A percentile compares a stretch with the other conserved stretches of the same genome.
These are phyloP conservation scores for Solanum medicagineum DNA, from an alignment of 257 asterid species.

Conservation along the genomic window DNA sequence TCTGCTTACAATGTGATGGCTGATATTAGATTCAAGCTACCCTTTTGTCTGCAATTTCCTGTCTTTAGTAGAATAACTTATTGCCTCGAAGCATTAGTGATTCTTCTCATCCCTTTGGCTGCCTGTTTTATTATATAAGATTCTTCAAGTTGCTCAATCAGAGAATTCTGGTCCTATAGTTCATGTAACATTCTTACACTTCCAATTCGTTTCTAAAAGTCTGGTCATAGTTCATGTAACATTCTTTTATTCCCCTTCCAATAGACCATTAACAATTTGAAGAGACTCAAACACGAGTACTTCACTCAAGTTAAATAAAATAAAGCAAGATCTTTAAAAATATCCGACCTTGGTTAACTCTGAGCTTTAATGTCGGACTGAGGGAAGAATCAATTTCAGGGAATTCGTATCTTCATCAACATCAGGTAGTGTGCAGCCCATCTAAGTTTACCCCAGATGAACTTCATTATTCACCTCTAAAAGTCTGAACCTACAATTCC, in stretches of 20 bases:
- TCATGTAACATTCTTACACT: background rate
- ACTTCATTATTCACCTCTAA: background rate
- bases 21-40: background rate
- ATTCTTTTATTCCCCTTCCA: background rate
- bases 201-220: background rate
- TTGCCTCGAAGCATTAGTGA: background rate
- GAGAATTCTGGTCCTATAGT: background rate
- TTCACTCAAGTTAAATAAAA: background rate
- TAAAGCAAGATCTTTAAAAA: background rate
- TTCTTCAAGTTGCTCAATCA: background rate
- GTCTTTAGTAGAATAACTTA: background rate
- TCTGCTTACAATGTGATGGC: background rate
- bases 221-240: background rate
- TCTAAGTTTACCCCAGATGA: background rate
- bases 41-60: background rate
- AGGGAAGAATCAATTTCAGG: background rate
- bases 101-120: background rate
- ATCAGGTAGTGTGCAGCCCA: background rate
- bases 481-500: background rate
- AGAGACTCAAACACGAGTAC: background rate
- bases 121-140: background rate
- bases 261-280: background rate
- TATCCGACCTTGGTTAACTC: background rate
- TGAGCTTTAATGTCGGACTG: background rate
- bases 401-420: background rate